These are phyloP conservation scores for Claviceps sp. DNA, from an alignment of 2,329 filamentous ascomycete species.

Conservation along the genomic window DNA sequence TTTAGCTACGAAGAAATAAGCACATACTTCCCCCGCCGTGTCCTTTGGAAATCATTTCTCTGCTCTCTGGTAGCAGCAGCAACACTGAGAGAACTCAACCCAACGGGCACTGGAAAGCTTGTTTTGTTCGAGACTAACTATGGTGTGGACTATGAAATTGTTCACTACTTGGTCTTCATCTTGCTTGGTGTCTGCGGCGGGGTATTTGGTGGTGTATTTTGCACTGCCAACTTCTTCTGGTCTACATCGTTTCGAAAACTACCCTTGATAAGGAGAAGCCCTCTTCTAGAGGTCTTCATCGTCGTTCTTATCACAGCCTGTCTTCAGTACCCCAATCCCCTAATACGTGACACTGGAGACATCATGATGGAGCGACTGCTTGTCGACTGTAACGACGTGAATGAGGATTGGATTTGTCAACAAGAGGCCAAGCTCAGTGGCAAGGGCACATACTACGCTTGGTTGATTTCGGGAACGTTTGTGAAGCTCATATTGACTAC, in stretches of 20 bases:
- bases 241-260: conserved; percentile 39
- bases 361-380: conserved; percentile 42
- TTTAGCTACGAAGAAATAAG: conserved; percentile 49
- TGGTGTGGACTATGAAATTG: conserved; percentile 37
- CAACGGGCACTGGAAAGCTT: conserved; percentile 44
- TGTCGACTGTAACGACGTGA: conserved; percentile 33
- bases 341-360: conserved; percentile 41
- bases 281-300: conserved; percentile 40
- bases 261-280: conserved; percentile 37
- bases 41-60: conserved; percentile 43
- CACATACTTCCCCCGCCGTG: conserved; percentile 43
- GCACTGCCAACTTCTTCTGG: conserved; percentile 43
- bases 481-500: conserved; percentile 42
- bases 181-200: conserved; percentile 43
- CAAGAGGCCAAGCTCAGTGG: conserved; percentile 27
- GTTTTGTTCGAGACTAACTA: conserved; percentile 49
- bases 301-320: conserved; percentile 39
- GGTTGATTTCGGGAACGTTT: conserved; percentile 37
- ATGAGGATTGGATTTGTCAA: conserved; percentile 33
- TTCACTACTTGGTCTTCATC: conserved; percentile 44
- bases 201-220: conserved; percentile 44
- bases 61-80: conserved; percentile 43
- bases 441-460: conserved; percentile 31
- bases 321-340: conserved; percentile 41
- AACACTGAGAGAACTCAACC: conserved; percentile 42